Percentiles rank a stretch among this genome's conserved stretches.
phyloP scores from a whole-genome alignment of 129 eudicot genomes.

The Artemisia annua region DNA sequence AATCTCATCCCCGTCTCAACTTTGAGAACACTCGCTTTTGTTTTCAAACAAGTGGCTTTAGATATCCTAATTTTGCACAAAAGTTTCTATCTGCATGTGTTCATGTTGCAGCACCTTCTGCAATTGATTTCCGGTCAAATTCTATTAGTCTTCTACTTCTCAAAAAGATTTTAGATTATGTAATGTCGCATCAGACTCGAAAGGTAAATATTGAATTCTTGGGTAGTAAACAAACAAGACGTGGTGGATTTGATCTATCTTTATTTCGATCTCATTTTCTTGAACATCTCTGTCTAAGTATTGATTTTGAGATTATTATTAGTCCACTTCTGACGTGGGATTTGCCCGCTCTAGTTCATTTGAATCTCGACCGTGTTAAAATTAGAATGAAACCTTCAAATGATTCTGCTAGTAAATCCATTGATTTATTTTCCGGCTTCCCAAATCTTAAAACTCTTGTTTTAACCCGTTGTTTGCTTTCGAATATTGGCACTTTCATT shows the following conservation, averaged over 20 bases:
- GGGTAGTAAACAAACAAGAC: slow-evolving; percentile 18
- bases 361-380: slow-evolving; percentile 15
- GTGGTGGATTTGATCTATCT: slow-evolving; percentile 5
- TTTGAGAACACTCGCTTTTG: neutral
- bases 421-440: slow-evolving; percentile 21
- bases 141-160: slow-evolving; percentile 20
- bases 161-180: slow-evolving; percentile 17
- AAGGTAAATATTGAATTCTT: slow-evolving; percentile 23
- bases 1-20: slow-evolving; percentile 21
- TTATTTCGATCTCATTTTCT: slow-evolving; percentile 17
- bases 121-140: slow-evolving; percentile 11
- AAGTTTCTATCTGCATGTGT: slow-evolving; percentile 18
- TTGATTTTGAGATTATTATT: slow-evolving; percentile 6
- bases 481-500: slow-evolving; percentile 4
- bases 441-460: slow-evolving; percentile 17
- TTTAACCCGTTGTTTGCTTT: neutral
- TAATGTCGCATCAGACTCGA: slow-evolving; percentile 14
- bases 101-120: neutral
- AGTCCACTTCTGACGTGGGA: slow-evolving; percentile 21
- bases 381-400: neutral
- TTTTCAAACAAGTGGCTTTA: neutral
- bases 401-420: slow-evolving; percentile 16
- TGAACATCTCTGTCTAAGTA: slow-evolving; percentile 6
- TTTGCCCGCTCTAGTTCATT: slow-evolving; percentile 19
- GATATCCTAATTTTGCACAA: slow-evolving; percentile 6